Evolutionary conservation across 176 grass and related monocot species (phyloP), one percentile per base, ranked within the genome.

Genomic region (Musa acuminata): DNA sequence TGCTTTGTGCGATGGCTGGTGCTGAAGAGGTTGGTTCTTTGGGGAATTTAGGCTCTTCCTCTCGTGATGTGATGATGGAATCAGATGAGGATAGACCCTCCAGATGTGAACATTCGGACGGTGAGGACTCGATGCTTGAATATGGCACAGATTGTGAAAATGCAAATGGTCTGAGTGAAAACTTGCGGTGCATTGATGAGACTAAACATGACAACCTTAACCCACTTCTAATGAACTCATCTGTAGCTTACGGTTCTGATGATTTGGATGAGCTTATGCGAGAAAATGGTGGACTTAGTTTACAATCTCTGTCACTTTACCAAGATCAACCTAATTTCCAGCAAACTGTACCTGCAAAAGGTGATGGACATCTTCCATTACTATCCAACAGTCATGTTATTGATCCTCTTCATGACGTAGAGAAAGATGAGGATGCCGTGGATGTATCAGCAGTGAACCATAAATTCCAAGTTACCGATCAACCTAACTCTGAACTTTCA

Each of bases 211-310:
- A 71, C 21, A 62, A 68, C 20, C 59, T 29, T n/a, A 79, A 75
- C 57, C 79, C 81, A 13, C 72, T 87, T 24, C 27, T 87, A 5
- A 83, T 87, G 85, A 73, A 80, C 71, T 91, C 90, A 49, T 69
- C 84, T 14, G 35, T 76, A 0, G 75, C 82, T 1, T 88, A 81
- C 54, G 85, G 85, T 63, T 75, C 77, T 20, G 2, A 77, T 27
- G 85, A 87, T 72, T 87, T 73, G 72, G 81, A 87, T 49, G 85
- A 87, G 58, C 80, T 87, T 77, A 43, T 81, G 55, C 52, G 64
- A 73, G 85, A 87, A 73, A 87, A 51, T 49, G 85, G 67, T 50
- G 81, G 22, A 2, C 72, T 68, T 24, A 49, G 29, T 6, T 52
- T 75, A 57, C 51, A 74, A 1, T 71, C 72, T 14, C 58, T 83